These are phyloP conservation scores for Backusella circina DNA, from an alignment of 192 early-diverging fungal genomes.

Conservation along the genomic window DNA sequence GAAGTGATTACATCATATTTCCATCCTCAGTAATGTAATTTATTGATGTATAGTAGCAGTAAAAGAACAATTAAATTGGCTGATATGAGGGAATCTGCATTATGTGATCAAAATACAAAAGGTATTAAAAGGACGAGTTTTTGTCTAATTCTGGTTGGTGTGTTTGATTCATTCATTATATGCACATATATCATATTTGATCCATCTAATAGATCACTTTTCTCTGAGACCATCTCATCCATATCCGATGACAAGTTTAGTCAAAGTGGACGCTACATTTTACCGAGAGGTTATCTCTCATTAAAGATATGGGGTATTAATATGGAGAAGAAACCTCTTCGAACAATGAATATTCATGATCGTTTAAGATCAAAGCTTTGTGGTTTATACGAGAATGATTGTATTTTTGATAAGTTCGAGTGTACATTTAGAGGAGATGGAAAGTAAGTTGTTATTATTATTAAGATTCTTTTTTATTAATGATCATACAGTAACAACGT, in stretches of 20 bases:
- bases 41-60: constrained; percentile 98
- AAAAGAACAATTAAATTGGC: constrained; percentile 97
- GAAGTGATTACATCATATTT: too few species aligned
- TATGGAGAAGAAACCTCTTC: constrained; percentile 92
- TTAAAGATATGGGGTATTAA: constrained; percentile 99
- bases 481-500: constrained; percentile 98
- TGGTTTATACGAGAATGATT: constrained; percentile 69
- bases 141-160: too few species aligned
- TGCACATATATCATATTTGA: constrained; percentile 86
- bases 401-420: constrained; percentile 96
- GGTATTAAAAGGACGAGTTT: constrained; percentile 49
- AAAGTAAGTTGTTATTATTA: constrained; percentile 64
- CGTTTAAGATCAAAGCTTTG: constrained; percentile 93
- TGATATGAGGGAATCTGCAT: constrained; percentile 92
- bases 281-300: constrained; percentile 95
- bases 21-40: constrained; percentile 54
- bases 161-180: too few species aligned
- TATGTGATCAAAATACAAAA: constrained; percentile 94
- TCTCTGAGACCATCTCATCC: constrained; percentile 99
- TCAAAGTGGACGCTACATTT: constrained; percentile 92
- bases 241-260: constrained; percentile 97
- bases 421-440: constrained; percentile 96
- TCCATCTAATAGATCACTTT: constrained; percentile 94
- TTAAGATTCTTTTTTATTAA: too few species aligned
- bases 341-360: constrained; percentile 96